Evolutionary conservation across 2,329 filamentous ascomycete species (phyloP).

Genomic region (Hypoxylon sp.): DNA sequence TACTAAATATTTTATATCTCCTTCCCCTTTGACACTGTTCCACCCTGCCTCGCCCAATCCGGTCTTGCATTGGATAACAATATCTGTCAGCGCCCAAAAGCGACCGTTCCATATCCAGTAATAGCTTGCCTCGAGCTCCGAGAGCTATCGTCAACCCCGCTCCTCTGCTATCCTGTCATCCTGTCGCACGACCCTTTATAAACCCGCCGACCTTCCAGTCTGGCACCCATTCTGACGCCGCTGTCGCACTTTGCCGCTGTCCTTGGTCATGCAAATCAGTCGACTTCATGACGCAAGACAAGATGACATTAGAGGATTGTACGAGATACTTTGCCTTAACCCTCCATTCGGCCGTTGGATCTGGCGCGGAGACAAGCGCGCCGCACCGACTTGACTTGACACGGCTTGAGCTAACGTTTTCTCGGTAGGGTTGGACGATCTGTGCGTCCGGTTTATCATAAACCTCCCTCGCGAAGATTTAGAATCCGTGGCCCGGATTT

Average conservation of each 20-base stretch:
- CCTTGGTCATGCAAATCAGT: conserved; percentile 45
- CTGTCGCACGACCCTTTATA: conserved; percentile 20
- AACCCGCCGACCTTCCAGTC: conserved; percentile 24
- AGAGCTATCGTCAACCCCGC: conserved; percentile 21
- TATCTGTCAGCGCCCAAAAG: conserved; percentile 1
- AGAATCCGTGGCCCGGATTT: conserved; percentile 89
- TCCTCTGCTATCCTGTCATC: conserved; percentile 9
- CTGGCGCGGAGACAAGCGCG: conserved; percentile 10
- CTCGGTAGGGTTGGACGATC: conserved; percentile 87
- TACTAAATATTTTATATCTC: background rate
- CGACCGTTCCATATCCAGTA: conserved; percentile 2
- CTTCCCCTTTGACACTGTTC: background rate
- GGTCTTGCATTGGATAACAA: background rate
- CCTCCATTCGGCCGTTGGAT: conserved; percentile 2
- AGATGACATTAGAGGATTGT: conserved; percentile 93
- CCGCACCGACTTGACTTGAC: conserved; percentile 8
- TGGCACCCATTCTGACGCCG: conserved; percentile 5
- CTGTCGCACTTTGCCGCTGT: conserved; percentile 6
- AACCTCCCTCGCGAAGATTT: conserved; percentile 95
- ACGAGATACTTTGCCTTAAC: conserved; percentile 50
- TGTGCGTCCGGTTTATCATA: conserved; percentile 97
- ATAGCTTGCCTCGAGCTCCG: conserved; percentile 12
- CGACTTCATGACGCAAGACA: conserved; percentile 76
- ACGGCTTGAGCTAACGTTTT: conserved; percentile 31
- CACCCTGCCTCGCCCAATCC: background rate